These are phyloP conservation scores for Parastagonospora avenae DNA, from an alignment of 2,329 filamentous ascomycete species.

Conservation along the genomic window DNA sequence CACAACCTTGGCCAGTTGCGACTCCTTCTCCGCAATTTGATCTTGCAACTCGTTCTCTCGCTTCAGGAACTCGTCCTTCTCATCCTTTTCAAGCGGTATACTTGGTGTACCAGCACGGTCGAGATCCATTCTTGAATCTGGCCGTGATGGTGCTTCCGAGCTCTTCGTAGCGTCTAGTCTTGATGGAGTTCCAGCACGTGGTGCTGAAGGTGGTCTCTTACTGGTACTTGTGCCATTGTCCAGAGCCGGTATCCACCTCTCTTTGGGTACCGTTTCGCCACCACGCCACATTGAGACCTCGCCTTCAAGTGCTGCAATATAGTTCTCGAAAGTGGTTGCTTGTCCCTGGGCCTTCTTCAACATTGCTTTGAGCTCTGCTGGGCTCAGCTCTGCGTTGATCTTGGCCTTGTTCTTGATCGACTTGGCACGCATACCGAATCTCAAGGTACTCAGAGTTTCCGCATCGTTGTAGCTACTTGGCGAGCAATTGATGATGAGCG, in stretches of 20 bases:
- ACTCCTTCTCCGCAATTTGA: slow-evolving; percentile 91
- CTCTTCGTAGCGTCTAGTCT: slow-evolving; percentile 56
- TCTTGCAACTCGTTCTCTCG: slow-evolving; percentile 97
- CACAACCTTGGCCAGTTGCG: slow-evolving; percentile 77
- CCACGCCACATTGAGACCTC: slow-evolving; percentile 87
- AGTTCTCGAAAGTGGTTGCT: slow-evolving; percentile 84
- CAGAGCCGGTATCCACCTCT: slow-evolving; percentile 78
- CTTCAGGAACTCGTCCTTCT: slow-evolving; percentile 92
- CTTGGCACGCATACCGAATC: slow-evolving; percentile 96
- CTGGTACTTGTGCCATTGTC: slow-evolving; percentile 58
- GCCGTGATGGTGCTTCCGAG: slow-evolving; percentile 53
- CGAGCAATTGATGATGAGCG: slow-evolving; percentile 98
- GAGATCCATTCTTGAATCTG: slow-evolving; percentile 68
- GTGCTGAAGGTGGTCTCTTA: slow-evolving; percentile 55
- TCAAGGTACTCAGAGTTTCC: slow-evolving; percentile 88
- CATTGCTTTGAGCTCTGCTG: slow-evolving; percentile 89
- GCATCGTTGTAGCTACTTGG: slow-evolving; percentile 97
- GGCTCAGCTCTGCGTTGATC: slow-evolving; percentile 97
- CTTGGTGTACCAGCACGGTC: slow-evolving; percentile 88
- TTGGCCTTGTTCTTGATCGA: slow-evolving; percentile 99
- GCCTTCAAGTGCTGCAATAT: slow-evolving; percentile 80
- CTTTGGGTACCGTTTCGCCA: slow-evolving; percentile 86
- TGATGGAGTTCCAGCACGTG: slow-evolving; percentile 66
- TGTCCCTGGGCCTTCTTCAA: slow-evolving; percentile 92
- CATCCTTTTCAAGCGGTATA: slow-evolving; percentile 89